Percentiles rank a stretch among this genome's conserved stretches.
These are phyloP conservation scores for Debaryomyces tyrocola DNA, from an alignment of 805 yeast genomes.

Conservation along the genomic window DNA sequence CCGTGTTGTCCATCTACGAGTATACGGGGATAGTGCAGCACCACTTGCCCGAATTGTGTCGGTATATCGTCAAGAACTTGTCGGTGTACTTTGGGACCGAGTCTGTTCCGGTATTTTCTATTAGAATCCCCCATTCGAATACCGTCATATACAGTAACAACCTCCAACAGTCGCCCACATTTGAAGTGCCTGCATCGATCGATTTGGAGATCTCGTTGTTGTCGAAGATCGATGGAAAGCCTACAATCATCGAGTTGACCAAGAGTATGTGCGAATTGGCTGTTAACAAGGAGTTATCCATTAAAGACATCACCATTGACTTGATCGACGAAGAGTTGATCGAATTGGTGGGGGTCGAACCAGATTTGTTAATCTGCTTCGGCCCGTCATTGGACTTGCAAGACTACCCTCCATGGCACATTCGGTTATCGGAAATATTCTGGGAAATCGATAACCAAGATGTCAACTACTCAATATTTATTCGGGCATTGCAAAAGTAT, in stretches of 20 bases:
- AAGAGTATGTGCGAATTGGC: constrained; percentile 81
- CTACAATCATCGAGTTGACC: constrained; percentile 85
- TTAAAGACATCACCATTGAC: constrained; percentile 70
- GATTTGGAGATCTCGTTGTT: constrained; percentile 67
- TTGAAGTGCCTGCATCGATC: constrained; percentile 27
- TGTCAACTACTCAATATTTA: constrained; percentile 80
- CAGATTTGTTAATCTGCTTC: constrained; percentile 82
- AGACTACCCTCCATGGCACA: constrained; percentile 98
- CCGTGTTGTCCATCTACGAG: constrained; percentile 73
- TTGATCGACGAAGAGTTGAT: constrained; percentile 72
- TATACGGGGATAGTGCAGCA: constrained; percentile 65
- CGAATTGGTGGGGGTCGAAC: constrained; percentile 85
- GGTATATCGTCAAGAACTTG: constrained; percentile 57
- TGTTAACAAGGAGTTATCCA: constrained; percentile 54
- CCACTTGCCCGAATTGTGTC: constrained; percentile 50
- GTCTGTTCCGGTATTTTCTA: constrained; percentile 58
- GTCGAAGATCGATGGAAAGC: constrained; percentile 81
- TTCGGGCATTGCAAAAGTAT: constrained; percentile 72
- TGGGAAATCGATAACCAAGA: constrained; percentile 85
- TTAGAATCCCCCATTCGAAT: constrained; percentile 70
- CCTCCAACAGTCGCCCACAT: constrained; percentile 26
- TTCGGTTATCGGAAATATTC: constrained; percentile 84
- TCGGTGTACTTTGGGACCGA: constrained; percentile 72
- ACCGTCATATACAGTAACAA: constrained; percentile 43
- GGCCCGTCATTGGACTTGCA: constrained; percentile 87